Percentiles rank a stretch among this genome's conserved stretches.
Evolutionary conservation across 176 grass and related monocot species (phyloP).

Genomic region (Rhynchospora breviuscula): DNA sequence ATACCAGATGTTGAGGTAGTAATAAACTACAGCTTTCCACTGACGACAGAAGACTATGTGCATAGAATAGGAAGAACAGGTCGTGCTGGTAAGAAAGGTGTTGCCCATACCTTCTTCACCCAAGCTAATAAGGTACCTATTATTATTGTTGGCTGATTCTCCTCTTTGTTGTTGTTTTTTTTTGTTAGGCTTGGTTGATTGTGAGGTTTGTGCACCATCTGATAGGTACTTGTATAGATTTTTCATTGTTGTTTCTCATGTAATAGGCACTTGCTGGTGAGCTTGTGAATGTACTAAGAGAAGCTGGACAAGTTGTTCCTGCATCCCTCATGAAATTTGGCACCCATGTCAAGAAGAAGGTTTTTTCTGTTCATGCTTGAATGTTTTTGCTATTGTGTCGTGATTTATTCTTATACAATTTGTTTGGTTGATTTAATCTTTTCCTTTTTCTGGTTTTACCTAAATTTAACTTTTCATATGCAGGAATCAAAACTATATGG

Average conservation of each 20-base stretch:
- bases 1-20: constrained; percentile 97
- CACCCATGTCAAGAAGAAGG: constrained; percentile 99
- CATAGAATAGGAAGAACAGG: constrained; percentile 94
- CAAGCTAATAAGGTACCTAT: constrained; percentile 66
- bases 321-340: constrained; percentile 79
- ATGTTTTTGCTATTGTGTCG: not conserved
- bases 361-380: constrained; percentile 28
- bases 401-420: not conserved
- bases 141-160: not conserved
- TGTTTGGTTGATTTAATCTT: constrained; percentile 20
- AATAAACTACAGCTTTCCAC: constrained; percentile 97
- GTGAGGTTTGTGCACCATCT: not conserved
- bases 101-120: constrained; percentile 97
- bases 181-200: not conserved
- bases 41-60: constrained; percentile 96
- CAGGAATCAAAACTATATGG: constrained; percentile 95
- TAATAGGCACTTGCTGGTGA: constrained; percentile 81
- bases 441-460: not conserved
- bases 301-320: constrained; percentile 89
- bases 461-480: constrained; percentile 1
- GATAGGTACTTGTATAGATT: not conserved
- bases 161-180: not conserved
- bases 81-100: constrained; percentile 90
- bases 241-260: not conserved
- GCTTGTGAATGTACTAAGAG: constrained; percentile 89